Evolutionary conservation across 2,329 filamentous ascomycete genomes (phyloP).

Genomic region (Penicillium sp.): DNA sequence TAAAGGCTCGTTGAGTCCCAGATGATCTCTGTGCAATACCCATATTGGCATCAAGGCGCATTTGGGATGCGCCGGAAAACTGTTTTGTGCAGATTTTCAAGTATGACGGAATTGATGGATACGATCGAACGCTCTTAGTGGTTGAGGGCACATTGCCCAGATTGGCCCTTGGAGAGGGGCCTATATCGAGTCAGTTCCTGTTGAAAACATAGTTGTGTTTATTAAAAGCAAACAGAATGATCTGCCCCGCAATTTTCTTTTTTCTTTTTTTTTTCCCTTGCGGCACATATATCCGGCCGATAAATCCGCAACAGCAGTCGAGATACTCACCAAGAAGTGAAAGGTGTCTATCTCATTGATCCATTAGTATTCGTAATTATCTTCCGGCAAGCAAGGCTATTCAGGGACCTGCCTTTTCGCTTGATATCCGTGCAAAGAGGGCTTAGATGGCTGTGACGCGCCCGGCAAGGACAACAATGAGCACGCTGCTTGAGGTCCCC

Average conservation of each 20-base stretch:
- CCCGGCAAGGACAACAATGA: constrained; percentile 6
- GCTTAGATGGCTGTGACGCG: constrained; percentile 6
- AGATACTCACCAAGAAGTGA: constrained; percentile 1
- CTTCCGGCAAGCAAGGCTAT: not conserved
- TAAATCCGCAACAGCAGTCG: too few species aligned
- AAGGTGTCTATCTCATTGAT: not conserved
- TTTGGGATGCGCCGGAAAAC: constrained; percentile 16
- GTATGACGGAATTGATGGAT: constrained; percentile 6
- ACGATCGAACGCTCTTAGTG: constrained; percentile 9
- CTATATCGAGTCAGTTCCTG: constrained; percentile 11
- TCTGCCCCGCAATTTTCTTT: constrained; percentile 10
- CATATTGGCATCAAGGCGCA: constrained; percentile 12
- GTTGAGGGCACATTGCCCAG: not conserved
- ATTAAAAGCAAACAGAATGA: constrained; percentile 4
- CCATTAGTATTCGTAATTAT: not conserved
- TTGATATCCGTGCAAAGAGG: constrained; percentile 5
- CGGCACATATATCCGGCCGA: constrained; percentile 12
- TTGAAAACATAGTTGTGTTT: not conserved
- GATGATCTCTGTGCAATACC: constrained; percentile 3
- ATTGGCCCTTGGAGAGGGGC: constrained; percentile 3
- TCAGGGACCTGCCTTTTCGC: constrained; percentile 8
- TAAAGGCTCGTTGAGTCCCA: constrained; percentile 54
- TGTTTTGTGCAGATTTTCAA: constrained; percentile 11
- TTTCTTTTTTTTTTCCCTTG: constrained; percentile 13
- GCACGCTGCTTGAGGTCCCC: constrained; percentile 2